Percentiles rank a stretch among this genome's conserved stretches.
phyloP scores from a whole-genome alignment of 805 yeast species.

The Suhomyces sp. region DNA sequence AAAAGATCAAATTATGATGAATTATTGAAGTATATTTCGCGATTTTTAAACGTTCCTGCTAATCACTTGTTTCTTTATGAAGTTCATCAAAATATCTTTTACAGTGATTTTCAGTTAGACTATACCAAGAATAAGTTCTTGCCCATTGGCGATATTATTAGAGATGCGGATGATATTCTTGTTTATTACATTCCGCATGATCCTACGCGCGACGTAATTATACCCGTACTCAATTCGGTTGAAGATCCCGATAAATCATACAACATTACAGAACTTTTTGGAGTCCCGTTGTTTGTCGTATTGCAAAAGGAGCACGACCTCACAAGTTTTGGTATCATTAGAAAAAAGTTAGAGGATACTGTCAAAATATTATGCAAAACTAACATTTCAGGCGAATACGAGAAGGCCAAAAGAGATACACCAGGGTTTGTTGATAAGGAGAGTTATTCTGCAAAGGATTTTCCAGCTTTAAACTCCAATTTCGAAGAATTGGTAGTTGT shows the following conservation, averaged over 20 bases:
- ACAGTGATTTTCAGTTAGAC: constrained; percentile 63
- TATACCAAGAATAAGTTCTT: constrained; percentile 53
- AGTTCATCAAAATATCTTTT: constrained; percentile 66
- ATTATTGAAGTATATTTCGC: constrained; percentile 59
- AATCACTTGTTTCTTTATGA: constrained; percentile 31
- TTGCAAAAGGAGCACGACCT: constrained; percentile 50
- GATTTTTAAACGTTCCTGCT: constrained; percentile 36
- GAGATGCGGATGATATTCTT: constrained; percentile 59
- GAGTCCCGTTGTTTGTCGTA: constrained; percentile 72
- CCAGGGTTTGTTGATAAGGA: constrained; percentile 15
- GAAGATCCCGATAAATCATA: constrained; percentile 37
- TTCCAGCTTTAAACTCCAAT: constrained; percentile 27
- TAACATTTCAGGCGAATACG: constrained; percentile 23
- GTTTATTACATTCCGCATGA: constrained; percentile 59
- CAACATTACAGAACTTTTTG: constrained; percentile 53
- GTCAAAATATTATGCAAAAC: constrained; percentile 24
- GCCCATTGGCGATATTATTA: constrained; percentile 67
- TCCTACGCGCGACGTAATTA: constrained; percentile 37
- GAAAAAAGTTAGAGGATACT: constrained; percentile 52
- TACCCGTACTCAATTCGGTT: constrained; percentile 58
- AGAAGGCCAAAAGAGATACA: constrained; percentile 15
- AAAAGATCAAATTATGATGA: constrained; percentile 65
- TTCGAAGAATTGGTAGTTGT: constrained; percentile 17
- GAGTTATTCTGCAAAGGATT: constrained; percentile 27
- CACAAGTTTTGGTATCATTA: constrained; percentile 55